Evolutionary conservation across 257 asterid species (phyloP).

Genomic region (Nicotiana undulata): DNA sequence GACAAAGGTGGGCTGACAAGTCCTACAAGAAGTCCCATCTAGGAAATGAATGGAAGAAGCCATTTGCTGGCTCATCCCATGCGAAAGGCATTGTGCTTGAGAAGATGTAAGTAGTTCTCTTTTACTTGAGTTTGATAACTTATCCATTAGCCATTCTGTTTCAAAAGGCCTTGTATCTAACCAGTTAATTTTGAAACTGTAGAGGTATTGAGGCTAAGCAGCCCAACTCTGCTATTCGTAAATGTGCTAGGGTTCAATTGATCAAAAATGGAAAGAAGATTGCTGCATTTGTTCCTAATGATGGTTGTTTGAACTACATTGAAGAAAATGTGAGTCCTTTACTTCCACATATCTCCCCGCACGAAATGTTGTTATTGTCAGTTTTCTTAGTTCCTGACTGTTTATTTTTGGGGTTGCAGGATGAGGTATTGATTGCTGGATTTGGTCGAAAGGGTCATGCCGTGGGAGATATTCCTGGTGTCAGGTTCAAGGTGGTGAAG

Average conservation of each 20-base stretch:
- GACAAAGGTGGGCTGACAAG: constrained; percentile 16
- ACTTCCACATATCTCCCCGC: background rate
- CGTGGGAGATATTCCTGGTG: constrained; percentile 17
- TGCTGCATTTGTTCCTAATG: constrained; percentile 19
- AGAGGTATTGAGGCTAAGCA: constrained; percentile 24
- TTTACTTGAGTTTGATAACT: background rate
- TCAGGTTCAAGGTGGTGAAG: constrained; percentile 22
- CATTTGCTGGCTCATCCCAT: constrained; percentile 22
- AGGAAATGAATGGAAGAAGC: constrained; percentile 20
- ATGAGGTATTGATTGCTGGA: constrained; percentile 16
- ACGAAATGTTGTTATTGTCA: no score
- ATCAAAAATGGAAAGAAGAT: constrained; percentile 19
- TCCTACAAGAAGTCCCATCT: constrained; percentile 21
- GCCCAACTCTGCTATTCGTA: constrained; percentile 21
- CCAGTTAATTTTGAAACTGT: background rate
- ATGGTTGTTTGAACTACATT: constrained; percentile 23
- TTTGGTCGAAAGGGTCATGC: constrained; percentile 17
- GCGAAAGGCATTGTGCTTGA: constrained; percentile 23
- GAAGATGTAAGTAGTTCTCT: constrained; percentile 5
- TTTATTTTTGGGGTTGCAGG: background rate
- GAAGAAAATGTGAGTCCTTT: constrained; percentile 18
- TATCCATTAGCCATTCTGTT: background rate
- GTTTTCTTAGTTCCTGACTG: background rate
- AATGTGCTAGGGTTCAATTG: constrained; percentile 26
- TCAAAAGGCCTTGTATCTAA: background rate